Conservation (phyloP, 1,139 yeast genomes). For the Geotrichum bryndzae region DNA sequence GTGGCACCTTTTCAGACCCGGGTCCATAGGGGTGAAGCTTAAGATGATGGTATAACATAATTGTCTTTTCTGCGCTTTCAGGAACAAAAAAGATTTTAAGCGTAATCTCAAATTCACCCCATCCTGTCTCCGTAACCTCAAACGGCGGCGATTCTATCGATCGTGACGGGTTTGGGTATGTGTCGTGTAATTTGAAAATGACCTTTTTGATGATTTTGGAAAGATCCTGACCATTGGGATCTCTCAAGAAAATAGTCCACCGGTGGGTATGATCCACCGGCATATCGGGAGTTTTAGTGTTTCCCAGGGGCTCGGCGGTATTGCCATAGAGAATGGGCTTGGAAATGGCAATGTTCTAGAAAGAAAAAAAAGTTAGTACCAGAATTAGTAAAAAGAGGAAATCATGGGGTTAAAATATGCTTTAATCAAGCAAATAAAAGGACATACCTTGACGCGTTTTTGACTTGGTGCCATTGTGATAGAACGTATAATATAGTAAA, state of each 20-base stretch:
- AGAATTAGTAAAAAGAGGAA: neutral
- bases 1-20: conserved; percentile 22
- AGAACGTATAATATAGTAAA: neutral
- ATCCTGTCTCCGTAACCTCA: conserved; percentile 94
- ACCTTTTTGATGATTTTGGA: conserved; percentile 83
- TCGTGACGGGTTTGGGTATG: conserved; percentile 79
- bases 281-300: conserved; percentile 57
- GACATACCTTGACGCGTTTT: conserved; percentile 17
- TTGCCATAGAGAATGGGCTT: conserved; percentile 89
- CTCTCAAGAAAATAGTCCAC: conserved; percentile 91
- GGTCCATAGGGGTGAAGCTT: conserved; percentile 76
- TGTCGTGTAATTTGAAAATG: conserved; percentile 89
- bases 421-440: neutral
- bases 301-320: conserved; percentile 65
- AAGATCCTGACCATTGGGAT: conserved; percentile 69
- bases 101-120: conserved; percentile 97
- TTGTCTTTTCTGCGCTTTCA: conserved; percentile 82
- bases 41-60: conserved; percentile 80
- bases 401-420: neutral
- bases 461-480: conserved; percentile 15
- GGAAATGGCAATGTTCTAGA: conserved; percentile 64
- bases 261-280: conserved; percentile 90
- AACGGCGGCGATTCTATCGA: conserved; percentile 86
- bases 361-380: neutral
- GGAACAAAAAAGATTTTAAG: conserved; percentile 79